Evolutionary conservation across 2,329 filamentous ascomycete species (phyloP), one percentile per base, ranked within the genome.

Genomic region (Ophiocordyceps camponoti-floridani): DNA sequence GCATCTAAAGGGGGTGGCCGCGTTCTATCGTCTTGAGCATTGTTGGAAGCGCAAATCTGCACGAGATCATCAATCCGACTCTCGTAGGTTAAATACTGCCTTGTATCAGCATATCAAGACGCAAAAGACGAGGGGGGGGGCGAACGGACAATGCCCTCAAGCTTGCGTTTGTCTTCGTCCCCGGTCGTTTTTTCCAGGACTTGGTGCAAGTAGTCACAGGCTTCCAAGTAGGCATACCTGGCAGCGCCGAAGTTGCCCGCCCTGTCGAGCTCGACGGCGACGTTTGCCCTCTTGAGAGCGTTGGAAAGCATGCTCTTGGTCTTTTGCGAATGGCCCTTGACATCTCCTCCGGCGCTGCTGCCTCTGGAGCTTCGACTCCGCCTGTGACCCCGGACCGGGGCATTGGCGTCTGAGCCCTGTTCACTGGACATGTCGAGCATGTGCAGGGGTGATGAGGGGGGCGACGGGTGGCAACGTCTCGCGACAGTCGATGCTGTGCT

Each of bases 181-280:
- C 81, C 85, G 11, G 79, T 79, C 47, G 86, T 95, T 53, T 84
- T 78, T 46, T 80, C 67, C 65, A 98, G 82, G 4, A 98, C 91
- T 55, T 93, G 80, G 52, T 89, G 82, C 45, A 98, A 66, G 47
- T 98, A 69, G 45, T 80, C 75, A 58, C 91, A 98, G 4, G 93
- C 91, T 62, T 98, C 91, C 11, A 75, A 71, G 58, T 98, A 98
- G 13, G 89, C 87, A 54, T 86, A 77, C 57, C 93, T 80, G 16
- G 91, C 91, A 38, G 85, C 87, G 58, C 89, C 84, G 50, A 91
- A 89, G 56, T 96, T 94, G 55, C 91, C 84, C 13, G 86, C 87
- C 72, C 95, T 96, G 63, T 98, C 91, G 38, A 98, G 74, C 52
- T 95, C 75, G 26, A 98, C 91, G 19, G 91, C 91, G 12, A 85